Evolutionary conservation across 2,329 filamentous ascomycete species (phyloP).

Genomic region (Ophiosphaerella korrae): DNA sequence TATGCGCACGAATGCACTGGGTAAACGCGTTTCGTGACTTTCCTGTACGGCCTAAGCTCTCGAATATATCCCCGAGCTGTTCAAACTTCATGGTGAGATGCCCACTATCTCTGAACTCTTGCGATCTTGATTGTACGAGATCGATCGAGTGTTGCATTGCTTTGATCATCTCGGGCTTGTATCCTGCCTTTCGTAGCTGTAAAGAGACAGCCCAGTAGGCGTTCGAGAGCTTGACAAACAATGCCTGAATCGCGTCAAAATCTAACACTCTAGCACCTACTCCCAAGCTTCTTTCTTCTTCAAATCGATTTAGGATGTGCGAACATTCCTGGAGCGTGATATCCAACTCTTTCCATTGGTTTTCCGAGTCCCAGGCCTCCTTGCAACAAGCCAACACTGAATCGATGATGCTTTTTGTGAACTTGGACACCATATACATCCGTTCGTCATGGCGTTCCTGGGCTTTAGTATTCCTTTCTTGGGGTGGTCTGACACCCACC

Average conservation of each 20-base stretch:
- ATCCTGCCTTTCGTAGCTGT: constrained; percentile 54
- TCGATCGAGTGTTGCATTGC: constrained; percentile 69
- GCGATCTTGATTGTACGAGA: constrained; percentile 60
- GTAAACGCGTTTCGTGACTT: constrained; percentile 65
- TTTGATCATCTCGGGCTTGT: constrained; percentile 55
- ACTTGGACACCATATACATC: constrained; percentile 30
- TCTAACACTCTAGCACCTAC: constrained; percentile 7
- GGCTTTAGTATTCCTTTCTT: constrained; percentile 21
- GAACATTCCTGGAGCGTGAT: constrained; percentile 38
- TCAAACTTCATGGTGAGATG: constrained; percentile 69
- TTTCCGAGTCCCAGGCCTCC: constrained; percentile 20
- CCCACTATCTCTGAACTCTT: constrained; percentile 63
- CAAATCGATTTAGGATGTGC: constrained; percentile 33
- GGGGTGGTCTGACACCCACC: constrained; percentile 24
- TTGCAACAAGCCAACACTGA: constrained; percentile 43
- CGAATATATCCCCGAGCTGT: constrained; percentile 66
- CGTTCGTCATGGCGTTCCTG: constrained; percentile 28
- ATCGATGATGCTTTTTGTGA: constrained; percentile 42
- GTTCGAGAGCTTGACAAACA: constrained; percentile 70
- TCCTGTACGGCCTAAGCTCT: constrained; percentile 57
- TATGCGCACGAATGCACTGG: constrained; percentile 65
- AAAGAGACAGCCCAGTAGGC: constrained; percentile 71
- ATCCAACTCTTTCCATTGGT: constrained; percentile 41
- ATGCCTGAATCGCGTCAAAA: constrained; percentile 22
- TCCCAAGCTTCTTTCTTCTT: constrained; percentile 16